Percentiles rank a stretch among this genome's conserved stretches.
These are phyloP conservation scores for Termitomyces sp. DNA, from an alignment of 768 basidiomycete genomes.

Conservation along the genomic window DNA sequence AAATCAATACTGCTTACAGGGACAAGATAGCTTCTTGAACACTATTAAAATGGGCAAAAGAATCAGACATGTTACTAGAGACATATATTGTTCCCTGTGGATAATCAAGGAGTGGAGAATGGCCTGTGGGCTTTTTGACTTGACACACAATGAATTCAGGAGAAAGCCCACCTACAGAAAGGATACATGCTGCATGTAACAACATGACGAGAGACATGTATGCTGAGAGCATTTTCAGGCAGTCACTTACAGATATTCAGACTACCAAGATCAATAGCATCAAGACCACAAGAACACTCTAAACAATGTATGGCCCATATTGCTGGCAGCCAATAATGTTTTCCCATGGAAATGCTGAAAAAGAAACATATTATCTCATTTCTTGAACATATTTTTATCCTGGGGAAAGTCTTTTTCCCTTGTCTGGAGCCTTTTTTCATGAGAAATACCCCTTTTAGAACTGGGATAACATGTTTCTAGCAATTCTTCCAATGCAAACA, in stretches of 20 bases:
- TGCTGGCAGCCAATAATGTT: too few species aligned
- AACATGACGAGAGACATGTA: not conserved
- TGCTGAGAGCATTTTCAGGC: not conserved
- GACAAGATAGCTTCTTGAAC: slow-evolving; percentile 54
- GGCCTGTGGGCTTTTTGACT: slow-evolving; percentile 34
- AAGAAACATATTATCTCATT: too few species aligned
- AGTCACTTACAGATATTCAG: not conserved
- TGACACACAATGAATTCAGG: slow-evolving; percentile 46
- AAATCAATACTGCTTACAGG: slow-evolving; percentile 31
- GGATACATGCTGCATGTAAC: not conserved
- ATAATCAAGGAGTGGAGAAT: slow-evolving; percentile 46
- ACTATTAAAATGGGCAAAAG: slow-evolving; percentile 36
- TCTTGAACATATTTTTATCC: too few species aligned
- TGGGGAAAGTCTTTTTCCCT: too few species aligned
- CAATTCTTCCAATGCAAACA: too few species aligned
- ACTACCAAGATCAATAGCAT: not conserved
- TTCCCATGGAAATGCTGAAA: too few species aligned
- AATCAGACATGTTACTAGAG: slow-evolving; percentile 37
- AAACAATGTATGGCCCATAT: not conserved
- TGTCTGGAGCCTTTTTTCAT: too few species aligned
- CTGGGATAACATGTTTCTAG: too few species aligned
- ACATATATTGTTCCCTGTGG: slow-evolving; percentile 55
- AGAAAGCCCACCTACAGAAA: slow-evolving; percentile 32
- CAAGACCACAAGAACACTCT: slow-evolving; percentile 5
- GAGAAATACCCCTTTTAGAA: too few species aligned